Percentiles rank a stretch among this genome's conserved stretches.
Evolutionary conservation across 1,139 yeast genomes (phyloP).

Genomic region (Spencermartinsiella ligniputridi): DNA sequence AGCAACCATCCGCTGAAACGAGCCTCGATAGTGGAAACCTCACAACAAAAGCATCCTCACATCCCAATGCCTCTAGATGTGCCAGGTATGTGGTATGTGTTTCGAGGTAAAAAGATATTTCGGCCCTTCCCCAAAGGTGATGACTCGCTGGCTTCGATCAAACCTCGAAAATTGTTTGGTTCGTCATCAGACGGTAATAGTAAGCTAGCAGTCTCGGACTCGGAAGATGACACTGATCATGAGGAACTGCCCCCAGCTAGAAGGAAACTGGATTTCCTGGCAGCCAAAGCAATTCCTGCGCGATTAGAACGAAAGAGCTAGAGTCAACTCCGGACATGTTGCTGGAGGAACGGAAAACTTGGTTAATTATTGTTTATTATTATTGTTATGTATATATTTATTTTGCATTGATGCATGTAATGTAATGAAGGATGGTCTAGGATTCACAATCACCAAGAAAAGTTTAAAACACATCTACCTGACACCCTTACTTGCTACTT

Average conservation of each 20-base stretch:
- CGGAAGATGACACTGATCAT: slow-evolving; percentile 25
- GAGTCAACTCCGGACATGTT: too few species aligned
- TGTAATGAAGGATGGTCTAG: too few species aligned
- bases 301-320: background rate
- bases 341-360: too few species aligned
- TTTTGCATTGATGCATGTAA: too few species aligned
- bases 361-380: too few species aligned
- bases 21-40: slow-evolving; percentile 3
- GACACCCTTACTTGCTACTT: too few species aligned
- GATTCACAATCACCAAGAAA: too few species aligned
- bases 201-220: slow-evolving; percentile 1
- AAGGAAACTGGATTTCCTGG: background rate
- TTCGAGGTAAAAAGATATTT: slow-evolving; percentile 37
- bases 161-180: slow-evolving; percentile 25
- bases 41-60: slow-evolving; percentile 21
- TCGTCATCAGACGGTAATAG: background rate
- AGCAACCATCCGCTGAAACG: too few species aligned
- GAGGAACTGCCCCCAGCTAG: slow-evolving; percentile 15
- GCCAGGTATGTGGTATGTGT: slow-evolving; percentile 38
- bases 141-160: slow-evolving; percentile 16
- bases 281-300: background rate
- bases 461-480: too few species aligned
- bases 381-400: too few species aligned
- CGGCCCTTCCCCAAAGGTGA: slow-evolving; percentile 32
- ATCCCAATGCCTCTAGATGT: slow-evolving; percentile 20